phyloP scores from a whole-genome alignment of 495 filamentous ascomycete genomes.

The Trichoderma asperelloides region DNA sequence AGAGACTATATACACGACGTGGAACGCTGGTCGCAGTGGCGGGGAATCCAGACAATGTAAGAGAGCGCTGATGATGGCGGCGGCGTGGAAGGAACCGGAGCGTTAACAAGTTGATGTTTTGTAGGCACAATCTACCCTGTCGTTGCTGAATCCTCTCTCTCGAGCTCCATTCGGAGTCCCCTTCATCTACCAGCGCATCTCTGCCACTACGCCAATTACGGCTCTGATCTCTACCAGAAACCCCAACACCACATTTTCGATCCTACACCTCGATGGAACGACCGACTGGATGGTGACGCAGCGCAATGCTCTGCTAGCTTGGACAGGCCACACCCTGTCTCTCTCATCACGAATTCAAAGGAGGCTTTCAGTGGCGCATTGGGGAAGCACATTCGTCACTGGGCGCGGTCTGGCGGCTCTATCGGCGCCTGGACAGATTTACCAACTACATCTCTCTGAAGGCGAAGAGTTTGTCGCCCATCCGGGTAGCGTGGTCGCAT shows the following conservation, averaged over 20 bases:
- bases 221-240: slow-evolving; percentile 82
- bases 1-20: slow-evolving; percentile 81
- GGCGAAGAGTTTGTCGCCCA: slow-evolving; percentile 85
- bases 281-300: slow-evolving; percentile 92
- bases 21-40: slow-evolving; percentile 85
- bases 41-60: slow-evolving; percentile 84
- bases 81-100: slow-evolving; percentile 6
- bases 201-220: slow-evolving; percentile 75
- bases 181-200: slow-evolving; percentile 87
- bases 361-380: slow-evolving; percentile 71
- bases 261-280: slow-evolving; percentile 86
- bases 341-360: slow-evolving; percentile 66
- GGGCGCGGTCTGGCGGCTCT: slow-evolving; percentile 81
- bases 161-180: slow-evolving; percentile 74
- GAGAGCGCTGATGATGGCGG: slow-evolving; percentile 13
- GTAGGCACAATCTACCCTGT: slow-evolving; percentile 75
- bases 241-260: slow-evolving; percentile 70
- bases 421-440: slow-evolving; percentile 75
- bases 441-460: slow-evolving; percentile 64
- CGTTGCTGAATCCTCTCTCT: slow-evolving; percentile 71
- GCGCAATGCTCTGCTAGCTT: slow-evolving; percentile 76
- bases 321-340: slow-evolving; percentile 83
- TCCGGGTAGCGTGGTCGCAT: slow-evolving; percentile 81
- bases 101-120: slow-evolving; percentile 2
- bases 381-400: slow-evolving; percentile 81